phyloP scores from a whole-genome alignment of 2,329 filamentous ascomycete species.

The Gremmenia infestans region DNA sequence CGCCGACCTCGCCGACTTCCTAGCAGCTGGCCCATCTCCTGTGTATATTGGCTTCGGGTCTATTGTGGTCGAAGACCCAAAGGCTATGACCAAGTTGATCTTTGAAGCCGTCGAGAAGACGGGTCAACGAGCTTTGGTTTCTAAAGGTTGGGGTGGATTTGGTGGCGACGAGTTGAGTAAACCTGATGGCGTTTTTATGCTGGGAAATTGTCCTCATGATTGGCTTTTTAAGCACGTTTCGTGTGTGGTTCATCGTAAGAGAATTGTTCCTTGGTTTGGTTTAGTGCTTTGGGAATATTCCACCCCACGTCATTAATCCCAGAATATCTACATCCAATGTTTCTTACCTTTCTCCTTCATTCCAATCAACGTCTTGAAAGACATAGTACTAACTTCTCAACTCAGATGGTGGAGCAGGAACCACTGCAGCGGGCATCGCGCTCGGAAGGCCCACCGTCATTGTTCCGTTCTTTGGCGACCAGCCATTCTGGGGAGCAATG shows the following conservation, averaged over 20 bases:
- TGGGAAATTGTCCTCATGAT: slow-evolving; percentile 68
- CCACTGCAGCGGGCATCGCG: slow-evolving; percentile 66
- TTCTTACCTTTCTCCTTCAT: too few relatives aligned
- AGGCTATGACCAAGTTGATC: not conserved
- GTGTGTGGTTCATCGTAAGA: slow-evolving; percentile 55
- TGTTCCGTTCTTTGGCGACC: slow-evolving; percentile 72
- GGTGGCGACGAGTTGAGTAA: slow-evolving; percentile 52
- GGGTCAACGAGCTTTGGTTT: not conserved
- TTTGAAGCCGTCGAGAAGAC: not conserved
- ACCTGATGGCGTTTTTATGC: slow-evolving; percentile 60
- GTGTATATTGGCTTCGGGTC: not conserved
- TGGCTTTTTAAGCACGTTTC: slow-evolving; percentile 65
- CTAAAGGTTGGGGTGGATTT: slow-evolving; percentile 42
- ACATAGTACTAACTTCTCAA: not conserved
- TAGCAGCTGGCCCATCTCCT: not conserved
- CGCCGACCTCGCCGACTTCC: not conserved
- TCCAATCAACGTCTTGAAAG: not conserved
- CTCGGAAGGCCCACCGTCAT: slow-evolving; percentile 66
- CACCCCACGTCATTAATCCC: too few relatives aligned
- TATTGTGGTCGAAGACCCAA: not conserved
- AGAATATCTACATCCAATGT: too few relatives aligned
- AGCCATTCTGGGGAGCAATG: slow-evolving; percentile 75
- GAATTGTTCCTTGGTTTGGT: too few relatives aligned
- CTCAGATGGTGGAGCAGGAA: slow-evolving; percentile 58
- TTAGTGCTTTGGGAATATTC: too few relatives aligned